Conservation (phyloP, 2,329 filamentous ascomycete genomes). For the Talaromyces sp. region DNA sequence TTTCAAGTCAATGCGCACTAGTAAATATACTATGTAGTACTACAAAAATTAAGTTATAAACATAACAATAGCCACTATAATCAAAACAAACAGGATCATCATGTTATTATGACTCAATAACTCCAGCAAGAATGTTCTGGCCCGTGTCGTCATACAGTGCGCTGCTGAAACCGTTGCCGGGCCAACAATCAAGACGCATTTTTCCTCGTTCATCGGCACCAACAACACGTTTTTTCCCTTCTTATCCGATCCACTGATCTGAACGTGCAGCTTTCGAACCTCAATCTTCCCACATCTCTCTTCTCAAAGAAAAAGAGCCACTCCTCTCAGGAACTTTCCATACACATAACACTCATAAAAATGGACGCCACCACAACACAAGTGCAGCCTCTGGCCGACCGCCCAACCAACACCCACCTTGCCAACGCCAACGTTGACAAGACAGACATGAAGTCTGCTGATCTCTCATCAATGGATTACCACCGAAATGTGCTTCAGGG, state of each 20-base stretch:
- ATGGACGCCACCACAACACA: constrained; percentile 39
- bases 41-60: too few relatives aligned
- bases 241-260: constrained; percentile 23
- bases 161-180: constrained; percentile 34
- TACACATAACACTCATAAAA: constrained; percentile 2
- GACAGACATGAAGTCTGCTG: constrained; percentile 37
- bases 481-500: constrained; percentile 47
- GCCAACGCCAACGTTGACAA: constrained; percentile 26
- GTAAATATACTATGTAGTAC: too few relatives aligned
- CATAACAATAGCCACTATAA: too few relatives aligned
- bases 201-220: constrained; percentile 24
- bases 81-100: constrained; percentile 5
- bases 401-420: constrained; percentile 47
- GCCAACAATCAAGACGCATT: constrained; percentile 42
- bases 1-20: too few relatives aligned
- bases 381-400: constrained; percentile 41
- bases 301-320: background rate
- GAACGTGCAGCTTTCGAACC: constrained; percentile 4
- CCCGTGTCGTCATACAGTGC: constrained; percentile 8
- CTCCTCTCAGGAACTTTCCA: background rate
- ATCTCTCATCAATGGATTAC: constrained; percentile 45
- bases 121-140: constrained; percentile 6
- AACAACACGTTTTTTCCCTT: constrained; percentile 28
- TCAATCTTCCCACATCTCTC: background rate
- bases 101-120: background rate